Base-by-base conservation (phyloP, 495 filamentous ascomycete species). In the Hypoxylon fuscum region DNA sequence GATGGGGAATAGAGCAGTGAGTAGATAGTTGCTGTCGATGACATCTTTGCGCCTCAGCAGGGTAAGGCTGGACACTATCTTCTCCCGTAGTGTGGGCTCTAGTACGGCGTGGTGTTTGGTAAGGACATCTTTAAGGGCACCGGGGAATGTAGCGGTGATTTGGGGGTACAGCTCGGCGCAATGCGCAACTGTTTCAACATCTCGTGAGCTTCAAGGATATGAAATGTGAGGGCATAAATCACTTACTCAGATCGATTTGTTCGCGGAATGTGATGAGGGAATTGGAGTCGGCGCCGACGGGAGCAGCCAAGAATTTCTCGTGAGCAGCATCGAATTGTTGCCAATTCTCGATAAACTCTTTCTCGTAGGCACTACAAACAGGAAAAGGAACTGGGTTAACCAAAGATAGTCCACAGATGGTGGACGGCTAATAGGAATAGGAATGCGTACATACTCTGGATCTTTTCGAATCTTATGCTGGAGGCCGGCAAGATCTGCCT, bases 1-100 rank as follows among this genome's bases (percentile, higher is more conserved):
- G 63, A 99, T 91, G 1, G 96, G 93, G 75, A 97, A 97, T 10
- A 98, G 80, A 1, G 90, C 94, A 55, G 94, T 90, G 8, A 98
- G 80, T 3, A 98, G 81, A 49, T 81, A 85, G 48, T 87, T 80
- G 23, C 92, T 96, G 71, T 97, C 90, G 46, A 98, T 85, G 18
- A 97, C 82, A 17, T 96, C 92, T 75, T 98, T 98, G 68, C 94
- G 91, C 46, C 90, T 83, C 50, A 98, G 74, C 31, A 99, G 79
- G 18, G 93, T 89, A 62, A 99, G 77, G 71, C 91, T 96, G 25
- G 92, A 91, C 1, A 98, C 94, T 52, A 98, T 83, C 81, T 98
- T 98, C 69, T 97, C 96, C 8, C 96, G 82, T 48, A 98, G 74
- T 31, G 97, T 93, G 15, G 83, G 76, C 68, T 93, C 87, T 17